These are phyloP conservation scores for Diaporthe humulicola DNA, from an alignment of 2,329 filamentous ascomycete species.

Conservation along the genomic window DNA sequence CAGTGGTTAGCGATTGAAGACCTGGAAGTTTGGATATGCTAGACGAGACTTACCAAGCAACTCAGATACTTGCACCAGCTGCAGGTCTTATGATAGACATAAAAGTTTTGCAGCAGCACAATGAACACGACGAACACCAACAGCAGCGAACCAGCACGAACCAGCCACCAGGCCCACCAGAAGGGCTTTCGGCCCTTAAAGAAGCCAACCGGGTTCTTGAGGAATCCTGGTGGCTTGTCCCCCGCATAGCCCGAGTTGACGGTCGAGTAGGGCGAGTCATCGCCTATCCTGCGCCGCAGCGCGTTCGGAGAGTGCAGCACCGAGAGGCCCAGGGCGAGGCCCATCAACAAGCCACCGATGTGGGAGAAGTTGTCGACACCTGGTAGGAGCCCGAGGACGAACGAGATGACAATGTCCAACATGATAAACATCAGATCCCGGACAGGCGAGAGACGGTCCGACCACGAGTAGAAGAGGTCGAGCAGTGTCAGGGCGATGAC, in stretches of 20 bases:
- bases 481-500: slow-evolving; percentile 90
- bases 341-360: slow-evolving; percentile 96
- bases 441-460: slow-evolving; percentile 79
- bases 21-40: neutral
- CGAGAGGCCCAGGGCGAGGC: slow-evolving; percentile 86
- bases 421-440: slow-evolving; percentile 91
- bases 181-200: slow-evolving; percentile 93
- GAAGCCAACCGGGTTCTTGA: slow-evolving; percentile 78
- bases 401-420: slow-evolving; percentile 88
- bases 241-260: slow-evolving; percentile 66
- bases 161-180: slow-evolving; percentile 98
- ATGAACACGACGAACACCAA: slow-evolving; percentile 89
- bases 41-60: slow-evolving; percentile 79
- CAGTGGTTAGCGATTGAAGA: slow-evolving; percentile 42
- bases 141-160: slow-evolving; percentile 83
- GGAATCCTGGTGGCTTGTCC: slow-evolving; percentile 65
- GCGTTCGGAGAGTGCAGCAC: slow-evolving; percentile 89
- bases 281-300: slow-evolving; percentile 80
- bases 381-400: slow-evolving; percentile 91
- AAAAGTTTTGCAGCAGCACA: slow-evolving; percentile 91
- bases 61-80: slow-evolving; percentile 96
- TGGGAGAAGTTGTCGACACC: slow-evolving; percentile 98
- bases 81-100: slow-evolving; percentile 81
- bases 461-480: slow-evolving; percentile 94
- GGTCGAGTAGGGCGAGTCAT: slow-evolving; percentile 76